phyloP scores from a whole-genome alignment of 1,284 basidiomycete species.

The Ceratobasidium theobromae region DNA sequence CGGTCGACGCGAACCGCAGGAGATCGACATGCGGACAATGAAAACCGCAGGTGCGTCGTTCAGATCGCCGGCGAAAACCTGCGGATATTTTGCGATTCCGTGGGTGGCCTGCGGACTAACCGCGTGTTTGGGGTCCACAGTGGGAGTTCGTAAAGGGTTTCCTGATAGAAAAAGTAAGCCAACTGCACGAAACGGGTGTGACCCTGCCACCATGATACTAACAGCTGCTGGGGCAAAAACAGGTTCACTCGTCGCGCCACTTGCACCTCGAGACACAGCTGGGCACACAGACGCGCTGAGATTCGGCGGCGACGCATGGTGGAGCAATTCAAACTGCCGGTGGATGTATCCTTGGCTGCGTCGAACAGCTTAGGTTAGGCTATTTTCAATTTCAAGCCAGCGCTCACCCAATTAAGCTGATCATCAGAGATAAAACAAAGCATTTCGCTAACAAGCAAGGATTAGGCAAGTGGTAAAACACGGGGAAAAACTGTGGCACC shows the following conservation, averaged over 20 bases:
- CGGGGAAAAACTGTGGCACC: no score
- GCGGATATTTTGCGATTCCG: no score
- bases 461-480: background rate
- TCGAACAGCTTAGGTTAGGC: background rate
- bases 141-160: no score
- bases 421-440: conserved; percentile 11
- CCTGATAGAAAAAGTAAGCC: no score
- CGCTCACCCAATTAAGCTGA: conserved; percentile 3
- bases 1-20: no score
- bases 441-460: background rate
- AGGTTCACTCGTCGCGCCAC: background rate
- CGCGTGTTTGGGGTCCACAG: no score
- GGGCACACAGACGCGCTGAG: no score
- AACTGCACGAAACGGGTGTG: no score
- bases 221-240: background rate
- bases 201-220: background rate
- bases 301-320: background rate
- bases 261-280: background rate
- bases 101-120: no score
- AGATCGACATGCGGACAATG: no score
- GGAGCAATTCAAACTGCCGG: background rate
- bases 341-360: background rate
- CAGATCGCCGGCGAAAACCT: no score
- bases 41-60: no score
- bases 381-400: background rate